phyloP scores from a whole-genome alignment of 768 basidiomycete species.

The Suillus clintonianus region DNA sequence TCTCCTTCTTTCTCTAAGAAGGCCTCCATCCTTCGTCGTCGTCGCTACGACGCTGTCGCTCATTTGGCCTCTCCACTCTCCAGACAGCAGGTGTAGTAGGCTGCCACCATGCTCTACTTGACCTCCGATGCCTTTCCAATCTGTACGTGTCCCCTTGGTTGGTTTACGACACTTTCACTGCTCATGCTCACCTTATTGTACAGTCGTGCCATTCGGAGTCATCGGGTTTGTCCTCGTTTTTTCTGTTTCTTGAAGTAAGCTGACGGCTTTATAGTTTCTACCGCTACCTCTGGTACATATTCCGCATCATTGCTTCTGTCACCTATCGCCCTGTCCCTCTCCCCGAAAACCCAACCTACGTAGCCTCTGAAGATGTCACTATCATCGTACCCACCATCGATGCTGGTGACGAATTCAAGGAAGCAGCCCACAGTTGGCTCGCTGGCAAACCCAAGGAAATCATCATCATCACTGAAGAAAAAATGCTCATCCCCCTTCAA shows the following conservation, averaged over 20 bases:
- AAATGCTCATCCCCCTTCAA: constrained; percentile 87
- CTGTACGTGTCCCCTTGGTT: constrained; percentile 55
- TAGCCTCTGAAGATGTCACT: constrained; percentile 90
- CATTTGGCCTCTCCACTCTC: constrained; percentile 7
- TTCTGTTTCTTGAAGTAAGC: constrained; percentile 4
- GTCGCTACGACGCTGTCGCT: constrained; percentile 11
- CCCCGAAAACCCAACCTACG: constrained; percentile 88
- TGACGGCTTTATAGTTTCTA: constrained; percentile 62
- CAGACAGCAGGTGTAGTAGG: neutral
- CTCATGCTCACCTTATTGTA: constrained; percentile 7
- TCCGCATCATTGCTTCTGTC: constrained; percentile 76
- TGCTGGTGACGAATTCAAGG: constrained; percentile 93
- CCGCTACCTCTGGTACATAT: constrained; percentile 91
- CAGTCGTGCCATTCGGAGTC: constrained; percentile 88
- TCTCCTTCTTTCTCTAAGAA: neutral
- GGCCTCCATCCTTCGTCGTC: neutral
- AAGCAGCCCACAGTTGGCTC: constrained; percentile 91
- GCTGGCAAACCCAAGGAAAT: constrained; percentile 88
- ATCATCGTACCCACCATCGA: constrained; percentile 97
- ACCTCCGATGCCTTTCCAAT: constrained; percentile 90
- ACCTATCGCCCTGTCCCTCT: constrained; percentile 88
- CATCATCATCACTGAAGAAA: constrained; percentile 79
- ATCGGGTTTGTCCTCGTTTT: constrained; percentile 63
- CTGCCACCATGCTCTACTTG: constrained; percentile 71
- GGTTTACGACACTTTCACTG: neutral